These are phyloP conservation scores for Linaria vulgaris DNA, from an alignment of 257 asterid genomes.

Conservation along the genomic window DNA sequence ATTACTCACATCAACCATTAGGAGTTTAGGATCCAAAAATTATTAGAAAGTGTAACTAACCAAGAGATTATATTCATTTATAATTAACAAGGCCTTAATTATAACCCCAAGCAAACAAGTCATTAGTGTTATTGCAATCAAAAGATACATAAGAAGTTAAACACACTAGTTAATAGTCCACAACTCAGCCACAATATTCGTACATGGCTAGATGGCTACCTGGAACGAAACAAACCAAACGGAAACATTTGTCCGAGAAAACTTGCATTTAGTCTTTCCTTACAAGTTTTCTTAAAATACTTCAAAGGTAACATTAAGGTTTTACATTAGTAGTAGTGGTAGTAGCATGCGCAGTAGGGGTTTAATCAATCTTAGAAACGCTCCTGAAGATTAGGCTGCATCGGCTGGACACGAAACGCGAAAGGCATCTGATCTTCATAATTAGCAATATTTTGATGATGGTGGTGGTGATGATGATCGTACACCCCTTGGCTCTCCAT, in stretches of 20 bases:
- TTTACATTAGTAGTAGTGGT: background rate
- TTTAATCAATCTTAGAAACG: constrained; percentile 46
- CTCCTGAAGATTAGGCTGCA: constrained; percentile 79
- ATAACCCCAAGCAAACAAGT: too few relatives aligned
- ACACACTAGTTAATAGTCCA: constrained; percentile 22
- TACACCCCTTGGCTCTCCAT: constrained; percentile 50
- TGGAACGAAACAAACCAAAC: constrained; percentile 5
- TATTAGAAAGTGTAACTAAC: too few relatives aligned
- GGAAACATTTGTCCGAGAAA: too few relatives aligned
- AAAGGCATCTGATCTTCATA: constrained; percentile 60
- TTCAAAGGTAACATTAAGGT: background rate
- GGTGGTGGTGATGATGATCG: constrained; percentile 48
- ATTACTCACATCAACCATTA: too few relatives aligned
- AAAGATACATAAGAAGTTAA: background rate
- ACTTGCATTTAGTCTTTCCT: too few relatives aligned
- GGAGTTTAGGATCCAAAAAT: too few relatives aligned
- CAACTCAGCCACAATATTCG: background rate
- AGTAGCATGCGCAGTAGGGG: too few relatives aligned
- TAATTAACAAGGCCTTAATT: too few relatives aligned
- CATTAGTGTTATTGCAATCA: background rate
- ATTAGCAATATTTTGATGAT: constrained; percentile 43
- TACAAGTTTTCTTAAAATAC: background rate
- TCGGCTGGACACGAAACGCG: constrained; percentile 68
- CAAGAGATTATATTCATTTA: too few relatives aligned
- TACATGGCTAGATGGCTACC: background rate